Evolutionary conservation across 2,329 filamentous ascomycete genomes (phyloP), one percentile per base, ranked within the genome.

Genomic region (Septoria petroselini): DNA sequence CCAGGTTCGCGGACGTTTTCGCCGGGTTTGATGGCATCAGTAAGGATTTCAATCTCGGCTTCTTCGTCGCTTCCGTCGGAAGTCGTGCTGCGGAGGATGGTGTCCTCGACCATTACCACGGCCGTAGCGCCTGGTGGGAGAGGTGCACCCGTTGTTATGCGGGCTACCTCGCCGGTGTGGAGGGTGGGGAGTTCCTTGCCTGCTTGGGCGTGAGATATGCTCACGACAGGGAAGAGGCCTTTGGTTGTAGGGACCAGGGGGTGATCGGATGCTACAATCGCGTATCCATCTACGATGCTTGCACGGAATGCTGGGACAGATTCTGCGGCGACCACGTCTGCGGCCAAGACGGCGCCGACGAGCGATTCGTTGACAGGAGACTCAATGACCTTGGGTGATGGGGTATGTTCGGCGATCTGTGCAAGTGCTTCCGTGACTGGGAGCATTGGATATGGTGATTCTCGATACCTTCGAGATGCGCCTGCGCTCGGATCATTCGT

Each of bases 91-190:
- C 80, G 82, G 3, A 98, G 74, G 1, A 84, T 71, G 0, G 93
- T 98, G 64, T 96, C 93, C 71, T 98, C 93, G 0, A 98, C 93
- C 89, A 94, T 97, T 39, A 96, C 85, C 4, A 98, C 91, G 0
- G 91, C 85, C 19, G 88, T 95, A 1, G 93, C 89, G 0, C 91
- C 89, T 0, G 84, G 83, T 1, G 93, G 93, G 0, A 98, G 73
- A 8, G 93, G 91, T 4, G 93, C 93, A 0, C 93, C 93, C 0
- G 93, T 98, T 0, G 93, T 98, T 60, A 98, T 95, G 39, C 93
- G 80, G 0, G 91, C 86, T 45, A 97, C 84, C 57, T 90, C 79
- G 0, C 91, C 90, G 27, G 81, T 75, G 46, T 84, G 76, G 2
- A 96, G 72, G 1, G 80, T 70, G 27, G 80, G 74, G 11, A 79